Percentiles rank a stretch among this genome's conserved stretches.
These are phyloP conservation scores for Cladosporium phlei DNA, from an alignment of 2,329 filamentous ascomycete species.

Conservation along the genomic window DNA sequence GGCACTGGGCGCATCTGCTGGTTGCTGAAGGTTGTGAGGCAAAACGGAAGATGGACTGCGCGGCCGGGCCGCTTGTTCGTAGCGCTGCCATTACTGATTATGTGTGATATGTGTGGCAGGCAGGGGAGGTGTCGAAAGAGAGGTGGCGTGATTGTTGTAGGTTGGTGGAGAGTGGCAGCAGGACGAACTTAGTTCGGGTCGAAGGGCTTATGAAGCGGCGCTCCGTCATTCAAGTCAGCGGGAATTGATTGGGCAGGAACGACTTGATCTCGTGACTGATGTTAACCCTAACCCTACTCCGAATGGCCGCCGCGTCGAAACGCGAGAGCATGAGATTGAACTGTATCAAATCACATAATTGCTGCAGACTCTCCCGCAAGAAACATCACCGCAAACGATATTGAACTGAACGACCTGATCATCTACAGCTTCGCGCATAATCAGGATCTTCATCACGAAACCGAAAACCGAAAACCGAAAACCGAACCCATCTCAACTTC, in stretches of 20 bases:
- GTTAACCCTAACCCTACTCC: slow-evolving; percentile 4
- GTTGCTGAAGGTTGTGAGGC: slow-evolving; percentile 28
- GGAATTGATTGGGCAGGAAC: background rate
- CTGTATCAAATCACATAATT: too few relatives aligned
- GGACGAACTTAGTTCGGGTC: background rate
- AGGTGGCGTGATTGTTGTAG: background rate
- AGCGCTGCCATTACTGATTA: slow-evolving; percentile 33
- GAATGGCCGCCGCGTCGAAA: slow-evolving; percentile 3
- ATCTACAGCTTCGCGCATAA: too few relatives aligned
- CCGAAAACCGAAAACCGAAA: background rate
- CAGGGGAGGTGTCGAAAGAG: background rate
- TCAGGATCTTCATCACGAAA: background rate
- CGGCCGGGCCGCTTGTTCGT: slow-evolving; percentile 25
- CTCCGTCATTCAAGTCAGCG: slow-evolving; percentile 5
- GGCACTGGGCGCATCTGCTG: slow-evolving; percentile 40
- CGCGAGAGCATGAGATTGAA: slow-evolving; percentile 8
- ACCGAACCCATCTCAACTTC: background rate
- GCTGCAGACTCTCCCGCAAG: too few relatives aligned
- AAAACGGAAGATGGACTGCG: slow-evolving; percentile 34
- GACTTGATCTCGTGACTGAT: background rate
- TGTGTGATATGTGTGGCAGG: background rate
- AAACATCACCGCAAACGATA: too few relatives aligned
- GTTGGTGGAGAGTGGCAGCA: background rate
- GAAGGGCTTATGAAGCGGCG: slow-evolving; percentile 7
- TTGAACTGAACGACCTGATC: too few relatives aligned